These are phyloP conservation scores for sorghum (Sorghum bicolor) DNA, from an alignment of 176 grass and related monocot species.

Conservation along the genomic window DNA sequence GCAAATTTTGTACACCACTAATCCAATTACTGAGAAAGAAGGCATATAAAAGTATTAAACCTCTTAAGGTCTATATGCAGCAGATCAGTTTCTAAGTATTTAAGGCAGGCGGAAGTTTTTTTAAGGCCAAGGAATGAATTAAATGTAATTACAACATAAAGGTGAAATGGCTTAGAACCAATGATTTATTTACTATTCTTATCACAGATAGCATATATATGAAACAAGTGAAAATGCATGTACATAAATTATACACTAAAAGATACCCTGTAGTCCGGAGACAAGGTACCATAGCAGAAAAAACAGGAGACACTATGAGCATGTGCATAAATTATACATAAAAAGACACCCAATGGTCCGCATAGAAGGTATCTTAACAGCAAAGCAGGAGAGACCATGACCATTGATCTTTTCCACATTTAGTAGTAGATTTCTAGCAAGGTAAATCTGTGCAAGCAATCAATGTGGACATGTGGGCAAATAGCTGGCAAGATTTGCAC, in stretches of 20 bases:
- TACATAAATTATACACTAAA: neutral
- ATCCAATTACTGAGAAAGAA: neutral
- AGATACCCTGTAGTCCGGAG: neutral
- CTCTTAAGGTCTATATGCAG: neutral
- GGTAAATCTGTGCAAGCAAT: neutral
- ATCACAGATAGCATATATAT: neutral
- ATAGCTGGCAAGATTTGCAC: neutral
- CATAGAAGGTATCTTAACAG: neutral
- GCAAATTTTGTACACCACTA: neutral
- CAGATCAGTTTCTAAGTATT: neutral
- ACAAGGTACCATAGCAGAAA: neutral
- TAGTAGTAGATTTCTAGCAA: neutral
- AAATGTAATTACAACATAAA: neutral
- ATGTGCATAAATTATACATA: neutral
- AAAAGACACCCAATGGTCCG: neutral
- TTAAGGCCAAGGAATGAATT: neutral
- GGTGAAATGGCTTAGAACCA: neutral
- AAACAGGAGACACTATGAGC: neutral
- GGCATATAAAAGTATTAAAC: neutral
- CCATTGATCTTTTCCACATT: neutral
- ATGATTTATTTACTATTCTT: neutral
- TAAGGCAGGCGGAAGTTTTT: neutral
- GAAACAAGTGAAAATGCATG: neutral
- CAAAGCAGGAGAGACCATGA: neutral
- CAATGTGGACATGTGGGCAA: conserved; percentile 1